Base-by-base conservation (phyloP, 176 grass and related monocot genomes). In the Eleusine coracana region DNA sequence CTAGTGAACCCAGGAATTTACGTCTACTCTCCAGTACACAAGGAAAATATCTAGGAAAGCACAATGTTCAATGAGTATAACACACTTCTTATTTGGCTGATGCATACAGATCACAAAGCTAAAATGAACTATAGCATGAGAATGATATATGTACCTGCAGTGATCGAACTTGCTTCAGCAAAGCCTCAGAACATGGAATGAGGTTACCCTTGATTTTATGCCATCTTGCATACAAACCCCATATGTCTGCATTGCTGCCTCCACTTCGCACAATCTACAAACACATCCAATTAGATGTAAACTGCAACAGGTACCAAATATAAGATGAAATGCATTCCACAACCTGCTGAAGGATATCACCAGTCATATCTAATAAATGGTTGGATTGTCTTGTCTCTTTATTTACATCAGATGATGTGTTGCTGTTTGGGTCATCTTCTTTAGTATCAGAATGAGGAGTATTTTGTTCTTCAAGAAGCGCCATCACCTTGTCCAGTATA, bases 211-310 rank as follows among this genome's bases (percentile, higher is more conserved):
- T 98, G 51, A 83, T 79, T 82, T 86, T 91, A 70, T 92, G 91
- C 90, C 91, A 98, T 79, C 89, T 93, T 40, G 96, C 92, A 92
- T 88, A 93, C 69, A 91, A 73, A 86, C 96, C 91, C 92, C 96
- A 98, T 82, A 88, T 88, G 13, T 86, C 91, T 20, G 69, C 84
- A 84, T 86, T 87, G 78, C 87, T 89, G 49, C 83, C 87, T n/a
- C 90, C 88, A 89, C 46, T 94, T 77, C 71, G 85, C 86, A 88
- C 82, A 82, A 88, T 78, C 88, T 89, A 64, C 20, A 73, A 80
- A 40, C 55, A 61, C 15, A 73, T 59, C 23, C n/a, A 70, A 71
- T 51, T 13, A 74, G 49, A 80, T 51, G 15, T 68, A 66, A 74
- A 77, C 54, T 54, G 44, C 59, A 58, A 78, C 56, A 34, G 17